Evolutionary conservation across 495 filamentous ascomycete genomes (phyloP), one percentile per base, ranked within the genome.

Genomic region (Penicillium nucicola): DNA sequence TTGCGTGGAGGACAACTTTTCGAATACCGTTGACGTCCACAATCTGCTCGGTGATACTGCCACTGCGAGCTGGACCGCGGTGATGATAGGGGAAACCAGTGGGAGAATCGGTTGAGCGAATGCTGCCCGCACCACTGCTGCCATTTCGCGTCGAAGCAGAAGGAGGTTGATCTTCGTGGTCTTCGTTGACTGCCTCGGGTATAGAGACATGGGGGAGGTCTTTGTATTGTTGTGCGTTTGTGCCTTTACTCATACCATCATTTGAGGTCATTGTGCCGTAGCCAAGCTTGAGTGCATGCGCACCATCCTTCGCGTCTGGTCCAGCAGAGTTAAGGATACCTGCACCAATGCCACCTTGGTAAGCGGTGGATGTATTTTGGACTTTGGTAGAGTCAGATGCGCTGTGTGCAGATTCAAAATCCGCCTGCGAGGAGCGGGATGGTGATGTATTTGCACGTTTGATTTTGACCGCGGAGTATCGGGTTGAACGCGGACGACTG

Each of bases 401-500:
- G 32, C 61, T 68, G n/a, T 60, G 61, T 12, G 47, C 56, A 2
- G 67, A 71, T 20, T 72, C 73, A 10, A 64, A 35, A 33, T 74
- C 70, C 0, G 69, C 71, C 41, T 69, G 63, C 15, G 62, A 66
- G 2, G 72, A 76, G 9, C 65, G 68, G 5, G 64, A 63, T 0
- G 72, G 72, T 9, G 72, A 76, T 13, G 45, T 61, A 30, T 80
- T 83, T 6, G 82, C 83, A 18, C 69, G 71, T 68, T 97, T 97
- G 68, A 96, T 92, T 68, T 97, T 97, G 42, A 98, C 91, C 11
- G 83, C 85, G 28, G 85, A 85, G 50, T 90, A 92, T n/a, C 85
- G 84, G 2, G 93, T 96, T 45, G 80, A 74, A 53, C 87, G 84
- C 3, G 93, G 93, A 31, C 87, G 82, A 44, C 82, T 88, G 2